Evolutionary conservation across 2,329 filamentous ascomycete genomes (phyloP).

Genomic region (Capronia coronata): DNA sequence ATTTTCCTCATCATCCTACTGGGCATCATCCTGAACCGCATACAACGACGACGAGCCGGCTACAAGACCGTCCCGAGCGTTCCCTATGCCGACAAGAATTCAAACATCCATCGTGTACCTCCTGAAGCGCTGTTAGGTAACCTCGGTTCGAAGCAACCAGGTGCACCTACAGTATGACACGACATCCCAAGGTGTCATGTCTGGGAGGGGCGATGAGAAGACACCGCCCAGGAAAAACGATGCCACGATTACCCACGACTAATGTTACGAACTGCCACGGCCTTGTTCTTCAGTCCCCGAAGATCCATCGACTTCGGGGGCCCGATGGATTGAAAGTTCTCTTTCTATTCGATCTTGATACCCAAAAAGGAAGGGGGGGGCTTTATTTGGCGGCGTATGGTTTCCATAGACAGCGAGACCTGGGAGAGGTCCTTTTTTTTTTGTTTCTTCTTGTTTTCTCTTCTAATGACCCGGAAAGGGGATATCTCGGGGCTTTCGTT

Average conservation of each 20-base stretch:
- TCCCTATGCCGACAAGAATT: constrained; percentile 41
- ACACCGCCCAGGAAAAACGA: constrained; percentile 15
- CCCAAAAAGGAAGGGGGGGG: not conserved
- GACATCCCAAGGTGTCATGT: not conserved
- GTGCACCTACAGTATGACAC: constrained; percentile 17
- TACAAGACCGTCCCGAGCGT: constrained; percentile 42
- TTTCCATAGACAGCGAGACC: not conserved
- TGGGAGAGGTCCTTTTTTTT: no score
- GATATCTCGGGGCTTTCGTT: not conserved
- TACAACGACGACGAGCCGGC: constrained; percentile 43
- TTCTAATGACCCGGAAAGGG: not conserved
- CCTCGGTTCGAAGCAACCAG: constrained; percentile 17
- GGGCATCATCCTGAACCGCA: constrained; percentile 43
- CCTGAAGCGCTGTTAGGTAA: constrained; percentile 42
- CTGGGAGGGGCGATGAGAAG: no score
- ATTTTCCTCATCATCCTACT: constrained; percentile 45
- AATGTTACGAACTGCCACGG: constrained; percentile 2
- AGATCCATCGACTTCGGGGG: not conserved
- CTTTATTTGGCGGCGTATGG: not conserved
- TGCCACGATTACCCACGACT: constrained; percentile 23
- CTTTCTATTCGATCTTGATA: not conserved
- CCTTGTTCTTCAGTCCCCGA: not conserved
- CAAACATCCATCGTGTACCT: constrained; percentile 42
- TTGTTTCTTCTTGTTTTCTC: not conserved
- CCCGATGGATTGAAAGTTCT: not conserved